These are phyloP conservation scores for Fusarium oxysporum DNA, from an alignment of 2,329 filamentous ascomycete species.

Conservation along the genomic window DNA sequence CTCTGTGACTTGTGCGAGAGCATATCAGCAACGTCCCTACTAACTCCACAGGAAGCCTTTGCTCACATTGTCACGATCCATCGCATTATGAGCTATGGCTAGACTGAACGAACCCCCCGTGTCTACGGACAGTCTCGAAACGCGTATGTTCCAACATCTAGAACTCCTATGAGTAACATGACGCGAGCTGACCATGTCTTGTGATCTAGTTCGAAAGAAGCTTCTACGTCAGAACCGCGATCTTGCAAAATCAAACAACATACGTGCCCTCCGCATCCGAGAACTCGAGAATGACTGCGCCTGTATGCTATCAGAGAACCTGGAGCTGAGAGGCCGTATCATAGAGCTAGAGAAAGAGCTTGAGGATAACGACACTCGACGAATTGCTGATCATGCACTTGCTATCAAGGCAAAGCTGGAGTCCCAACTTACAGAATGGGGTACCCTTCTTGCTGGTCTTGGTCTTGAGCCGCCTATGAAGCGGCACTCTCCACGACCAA, in stretches of 20 bases:
- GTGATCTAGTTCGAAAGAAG: conserved; percentile 74
- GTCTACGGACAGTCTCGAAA: conserved; percentile 77
- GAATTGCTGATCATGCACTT: conserved; percentile 73
- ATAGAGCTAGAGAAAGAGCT: conserved; percentile 76
- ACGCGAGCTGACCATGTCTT: conserved; percentile 34
- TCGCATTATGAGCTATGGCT: conserved; percentile 71
- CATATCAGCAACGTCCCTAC: conserved; percentile 24
- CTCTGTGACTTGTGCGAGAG: conserved; percentile 27
- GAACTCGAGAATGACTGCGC: conserved; percentile 80
- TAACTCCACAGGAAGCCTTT: conserved; percentile 30
- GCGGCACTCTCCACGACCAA: conserved; percentile 55
- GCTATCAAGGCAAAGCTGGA: conserved; percentile 79
- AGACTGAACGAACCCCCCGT: conserved; percentile 80
- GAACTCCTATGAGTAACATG: background rate
- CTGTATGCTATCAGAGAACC: conserved; percentile 81
- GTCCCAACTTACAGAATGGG: conserved; percentile 77
- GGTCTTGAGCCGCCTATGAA: conserved; percentile 70
- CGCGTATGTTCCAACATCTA: conserved; percentile 64
- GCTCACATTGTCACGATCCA: conserved; percentile 11
- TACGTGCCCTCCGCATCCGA: conserved; percentile 81
- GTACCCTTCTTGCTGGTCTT: conserved; percentile 73
- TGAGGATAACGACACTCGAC: conserved; percentile 68
- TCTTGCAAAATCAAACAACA: conserved; percentile 82
- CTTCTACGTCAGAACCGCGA: conserved; percentile 88
- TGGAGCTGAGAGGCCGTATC: conserved; percentile 77